These are phyloP conservation scores for Aristolochia contorta DNA, from an alignment of 164 flowering plant genomes.

Conservation along the genomic window DNA sequence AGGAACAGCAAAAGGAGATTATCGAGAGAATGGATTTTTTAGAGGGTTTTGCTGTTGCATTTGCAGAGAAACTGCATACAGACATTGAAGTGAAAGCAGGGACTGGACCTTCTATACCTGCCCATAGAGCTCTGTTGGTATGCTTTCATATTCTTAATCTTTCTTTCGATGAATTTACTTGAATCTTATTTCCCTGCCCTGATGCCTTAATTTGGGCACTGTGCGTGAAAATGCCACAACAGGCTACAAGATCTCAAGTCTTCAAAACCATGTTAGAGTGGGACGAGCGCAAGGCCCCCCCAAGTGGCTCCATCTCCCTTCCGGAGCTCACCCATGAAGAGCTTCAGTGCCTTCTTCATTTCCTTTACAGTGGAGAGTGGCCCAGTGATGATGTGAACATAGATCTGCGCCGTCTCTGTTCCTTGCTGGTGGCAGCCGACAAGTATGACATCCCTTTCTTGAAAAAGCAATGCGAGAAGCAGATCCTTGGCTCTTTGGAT, in stretches of 20 bases:
- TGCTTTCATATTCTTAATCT: too few relatives aligned
- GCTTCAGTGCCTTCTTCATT: slow-evolving; percentile 63
- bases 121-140: slow-evolving; percentile 72
- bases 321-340: slow-evolving; percentile 62
- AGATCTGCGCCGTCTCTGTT: slow-evolving; percentile 37
- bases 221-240: background rate
- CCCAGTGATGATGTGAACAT: slow-evolving; percentile 28
- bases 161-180: background rate
- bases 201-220: too few relatives aligned
- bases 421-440: slow-evolving; percentile 56
- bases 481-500: slow-evolving; percentile 38
- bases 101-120: slow-evolving; percentile 48
- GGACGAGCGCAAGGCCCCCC: slow-evolving; percentile 65
- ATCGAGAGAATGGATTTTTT: slow-evolving; percentile 46
- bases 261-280: slow-evolving; percentile 72
- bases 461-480: slow-evolving; percentile 44
- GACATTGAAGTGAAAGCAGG: slow-evolving; percentile 65
- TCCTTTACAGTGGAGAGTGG: slow-evolving; percentile 60
- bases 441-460: slow-evolving; percentile 65
- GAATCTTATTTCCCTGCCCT: background rate
- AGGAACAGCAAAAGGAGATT: slow-evolving; percentile 37
- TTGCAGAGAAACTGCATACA: slow-evolving; percentile 46
- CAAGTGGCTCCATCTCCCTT: slow-evolving; percentile 41
- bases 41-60: slow-evolving; percentile 33
- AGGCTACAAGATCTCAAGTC: slow-evolving; percentile 72